A percentile compares a stretch with the other conserved stretches of the same genome.
phyloP scores from a whole-genome alignment of 306 rosid genomes.

The Canavalia gladiata region DNA sequence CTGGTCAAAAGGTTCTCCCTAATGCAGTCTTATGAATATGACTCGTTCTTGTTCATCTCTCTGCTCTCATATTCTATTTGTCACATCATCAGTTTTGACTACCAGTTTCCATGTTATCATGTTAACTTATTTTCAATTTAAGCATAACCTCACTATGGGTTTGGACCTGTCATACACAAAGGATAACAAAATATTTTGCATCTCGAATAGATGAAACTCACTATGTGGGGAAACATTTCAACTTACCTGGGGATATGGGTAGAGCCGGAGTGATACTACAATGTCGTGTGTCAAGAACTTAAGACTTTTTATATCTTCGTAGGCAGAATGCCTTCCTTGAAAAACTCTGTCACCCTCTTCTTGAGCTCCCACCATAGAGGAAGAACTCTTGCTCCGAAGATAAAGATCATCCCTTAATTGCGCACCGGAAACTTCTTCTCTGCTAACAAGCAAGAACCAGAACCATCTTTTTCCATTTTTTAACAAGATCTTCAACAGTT shows the following conservation, averaged over 20 bases:
- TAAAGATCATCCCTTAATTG: slow-evolving; percentile 90
- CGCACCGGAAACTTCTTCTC: slow-evolving; percentile 93
- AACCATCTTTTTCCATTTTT: slow-evolving; percentile 90
- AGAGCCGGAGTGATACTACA: slow-evolving; percentile 85
- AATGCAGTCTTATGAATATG: no score
- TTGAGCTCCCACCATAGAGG: slow-evolving; percentile 74
- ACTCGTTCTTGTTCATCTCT: no score
- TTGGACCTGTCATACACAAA: not conserved
- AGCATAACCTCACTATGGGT: slow-evolving; percentile 10
- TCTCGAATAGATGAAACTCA: not conserved
- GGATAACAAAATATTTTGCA: not conserved
- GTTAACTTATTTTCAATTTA: slow-evolving; percentile 33
- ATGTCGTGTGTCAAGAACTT: slow-evolving; percentile 86
- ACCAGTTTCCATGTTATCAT: slow-evolving; percentile 12
- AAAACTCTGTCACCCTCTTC: slow-evolving; percentile 89
- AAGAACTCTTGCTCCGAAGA: slow-evolving; percentile 91
- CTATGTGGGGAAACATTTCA: slow-evolving; percentile 39
- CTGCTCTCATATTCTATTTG: not conserved
- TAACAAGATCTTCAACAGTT: slow-evolving; percentile 90
- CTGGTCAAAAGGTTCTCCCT: no score
- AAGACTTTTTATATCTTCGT: slow-evolving; percentile 80
- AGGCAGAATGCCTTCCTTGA: slow-evolving; percentile 79
- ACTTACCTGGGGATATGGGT: slow-evolving; percentile 94
- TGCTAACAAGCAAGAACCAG: slow-evolving; percentile 89
- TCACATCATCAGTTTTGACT: slow-evolving; percentile 20